Percentiles rank a stretch among this genome's conserved stretches.
phyloP scores from a whole-genome alignment of 1,284 basidiomycete species.

The Tetrapyrgos nigripes region DNA sequence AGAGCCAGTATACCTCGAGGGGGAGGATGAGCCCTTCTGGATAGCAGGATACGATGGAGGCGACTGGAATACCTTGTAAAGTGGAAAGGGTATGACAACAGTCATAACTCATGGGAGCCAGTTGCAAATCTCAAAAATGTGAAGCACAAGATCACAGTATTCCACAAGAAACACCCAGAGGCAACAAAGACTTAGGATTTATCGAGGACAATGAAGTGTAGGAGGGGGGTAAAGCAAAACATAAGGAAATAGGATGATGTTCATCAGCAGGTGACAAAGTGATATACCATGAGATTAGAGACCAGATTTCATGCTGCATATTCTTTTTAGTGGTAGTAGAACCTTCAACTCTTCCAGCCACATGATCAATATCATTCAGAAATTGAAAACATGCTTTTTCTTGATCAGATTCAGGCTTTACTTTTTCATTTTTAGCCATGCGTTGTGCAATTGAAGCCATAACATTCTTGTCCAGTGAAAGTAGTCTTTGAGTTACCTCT shows the following conservation, averaged over 20 bases:
- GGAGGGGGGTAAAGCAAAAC: constrained; percentile 26
- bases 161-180: too few species aligned
- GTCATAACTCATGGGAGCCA: too few species aligned
- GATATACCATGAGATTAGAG: constrained; percentile 36
- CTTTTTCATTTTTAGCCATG: constrained; percentile 27
- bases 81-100: too few species aligned
- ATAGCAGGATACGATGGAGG: too few species aligned
- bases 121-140: too few species aligned
- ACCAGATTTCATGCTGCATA: constrained; percentile 45
- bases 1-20: too few species aligned
- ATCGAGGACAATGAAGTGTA: background rate
- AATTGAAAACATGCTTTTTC: constrained; percentile 44
- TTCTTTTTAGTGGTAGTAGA: constrained; percentile 40
- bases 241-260: constrained; percentile 32
- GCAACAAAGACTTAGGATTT: constrained; percentile 16
- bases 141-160: too few species aligned
- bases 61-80: too few species aligned
- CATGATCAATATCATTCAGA: constrained; percentile 39
- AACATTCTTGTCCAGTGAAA: constrained; percentile 28
- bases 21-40: too few species aligned
- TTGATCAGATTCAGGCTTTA: constrained; percentile 33
- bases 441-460: constrained; percentile 28
- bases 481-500: constrained; percentile 29
- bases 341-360: constrained; percentile 37
- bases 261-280: constrained; percentile 31